These are phyloP conservation scores for Metschnikowia anglica DNA, from an alignment of 805 yeast species.

Conservation along the genomic window DNA sequence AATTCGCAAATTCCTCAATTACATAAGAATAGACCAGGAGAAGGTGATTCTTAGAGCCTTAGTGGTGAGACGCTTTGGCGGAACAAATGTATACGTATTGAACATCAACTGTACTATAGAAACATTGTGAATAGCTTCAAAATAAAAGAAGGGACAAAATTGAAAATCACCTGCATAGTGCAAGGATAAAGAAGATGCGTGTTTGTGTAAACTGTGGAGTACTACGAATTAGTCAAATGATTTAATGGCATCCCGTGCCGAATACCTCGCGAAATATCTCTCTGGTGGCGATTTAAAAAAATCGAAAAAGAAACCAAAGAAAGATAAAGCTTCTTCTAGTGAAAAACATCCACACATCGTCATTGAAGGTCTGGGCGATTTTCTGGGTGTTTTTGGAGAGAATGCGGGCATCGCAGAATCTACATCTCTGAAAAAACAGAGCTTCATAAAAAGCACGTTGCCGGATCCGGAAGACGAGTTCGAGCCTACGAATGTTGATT, in stretches of 20 bases:
- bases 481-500: constrained; percentile 25
- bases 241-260: constrained; percentile 28
- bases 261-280: constrained; percentile 34
- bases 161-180: too few species aligned
- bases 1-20: not conserved
- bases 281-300: constrained; percentile 20
- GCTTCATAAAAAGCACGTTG: not conserved
- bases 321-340: not conserved
- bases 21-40: too few species aligned
- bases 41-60: too few species aligned
- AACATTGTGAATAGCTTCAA: too few species aligned
- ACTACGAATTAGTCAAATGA: too few species aligned
- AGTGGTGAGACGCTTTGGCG: too few species aligned
- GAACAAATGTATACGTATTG: too few species aligned
- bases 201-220: too few species aligned
- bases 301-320: constrained; percentile 18
- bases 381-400: constrained; percentile 7
- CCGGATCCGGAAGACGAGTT: constrained; percentile 21
- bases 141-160: too few species aligned
- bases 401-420: not conserved
- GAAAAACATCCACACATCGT: constrained; percentile 7
- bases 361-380: constrained; percentile 12
- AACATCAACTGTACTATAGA: too few species aligned
- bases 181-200: too few species aligned
- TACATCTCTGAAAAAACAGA: not conserved